Base-by-base conservation (phyloP, 2,329 filamentous ascomycete species). In the Aspergillus piperis region DNA sequence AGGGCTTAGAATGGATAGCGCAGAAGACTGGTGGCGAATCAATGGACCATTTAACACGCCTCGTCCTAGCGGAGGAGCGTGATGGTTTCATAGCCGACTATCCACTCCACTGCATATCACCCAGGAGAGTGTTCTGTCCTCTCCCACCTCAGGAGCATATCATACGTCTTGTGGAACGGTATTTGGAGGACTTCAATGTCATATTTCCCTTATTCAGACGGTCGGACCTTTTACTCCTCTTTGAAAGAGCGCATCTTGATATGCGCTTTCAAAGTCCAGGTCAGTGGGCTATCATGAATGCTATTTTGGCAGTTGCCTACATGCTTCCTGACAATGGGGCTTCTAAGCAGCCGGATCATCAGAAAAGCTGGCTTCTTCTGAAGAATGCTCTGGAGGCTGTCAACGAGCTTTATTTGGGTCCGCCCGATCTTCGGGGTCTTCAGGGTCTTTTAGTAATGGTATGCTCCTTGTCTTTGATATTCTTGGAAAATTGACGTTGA, bases 381-480 rank as follows among this genome's bases (percentile, higher is more conserved):
- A 64, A 66, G 44, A 63, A 63, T 25, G 64, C 63, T 1, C 25
- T 66, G 17, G 53, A 57, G 3, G 49, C 56, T 7, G 56, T 65
- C 3, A 63, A 61, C 53, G 56, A 62, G 19, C 51, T 66, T 23
- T 57, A 57, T 19, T 56, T 66, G 8, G 53, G 61, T 11, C 58
- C 63, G 15, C 63, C 64, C 5, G 58, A 61, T 44, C 21, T 66
- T 3, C 59, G 60, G 56, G 61, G 61, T 10, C 49, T 65, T 11
- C 63, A 66, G 21, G 54, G 59, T 3, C 56, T 65, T n/a, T 13
- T 66, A 17, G 56, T 60, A 19, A 59, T 66, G 61, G 64, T 66
- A 62, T 39, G 32, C 2, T 21, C 38, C 13, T n/a, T 8, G 6
- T 5, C 5, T 44, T 21, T 3, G 5, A n/a, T 23, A 23, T 21